Evolutionary conservation across 2,329 filamentous ascomycete genomes (phyloP).

Genomic region (Aquanectria penicillioides): DNA sequence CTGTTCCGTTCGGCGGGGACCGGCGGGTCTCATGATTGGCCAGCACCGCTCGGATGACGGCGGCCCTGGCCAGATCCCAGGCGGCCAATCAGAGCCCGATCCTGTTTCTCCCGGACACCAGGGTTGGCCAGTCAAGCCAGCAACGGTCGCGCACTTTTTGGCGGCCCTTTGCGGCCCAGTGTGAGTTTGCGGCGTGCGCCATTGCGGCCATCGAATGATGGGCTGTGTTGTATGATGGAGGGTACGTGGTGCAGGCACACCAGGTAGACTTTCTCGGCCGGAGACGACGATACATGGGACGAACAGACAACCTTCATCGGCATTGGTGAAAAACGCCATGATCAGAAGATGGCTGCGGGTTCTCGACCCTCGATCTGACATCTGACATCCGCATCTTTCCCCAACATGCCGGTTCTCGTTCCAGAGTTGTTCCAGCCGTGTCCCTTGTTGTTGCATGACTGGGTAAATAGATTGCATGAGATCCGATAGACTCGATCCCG

Average conservation of each 20-base stretch:
- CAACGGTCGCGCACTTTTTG: not conserved
- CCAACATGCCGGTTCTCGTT: constrained; percentile 12
- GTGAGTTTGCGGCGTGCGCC: not conserved
- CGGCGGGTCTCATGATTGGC: constrained; percentile 38
- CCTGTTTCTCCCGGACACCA: constrained; percentile 39
- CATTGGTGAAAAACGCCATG: constrained; percentile 25
- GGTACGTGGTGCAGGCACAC: constrained; percentile 15
- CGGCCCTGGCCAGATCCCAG: constrained; percentile 17
- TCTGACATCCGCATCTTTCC: constrained; percentile 10
- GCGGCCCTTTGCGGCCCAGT: constrained; percentile 5
- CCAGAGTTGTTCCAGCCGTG: constrained; percentile 1
- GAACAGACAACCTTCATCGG: constrained; percentile 21
- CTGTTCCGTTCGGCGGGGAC: constrained; percentile 39
- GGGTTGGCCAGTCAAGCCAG: not conserved
- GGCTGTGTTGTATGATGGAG: constrained; percentile 12
- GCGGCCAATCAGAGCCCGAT: constrained; percentile 19
- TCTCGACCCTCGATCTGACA: constrained; percentile 18
- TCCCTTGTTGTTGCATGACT: constrained; percentile 19
- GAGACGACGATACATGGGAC: constrained; percentile 21
- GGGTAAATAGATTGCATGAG: constrained; percentile 16
- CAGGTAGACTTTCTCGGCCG: no score
- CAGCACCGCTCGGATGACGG: constrained; percentile 16
- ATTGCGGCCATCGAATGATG: constrained; percentile 32
- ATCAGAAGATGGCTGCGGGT: constrained; percentile 29
- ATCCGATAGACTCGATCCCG: constrained; percentile 11